Conservation (phyloP, 257 asterid species). For the Euphrasia confusa region DNA sequence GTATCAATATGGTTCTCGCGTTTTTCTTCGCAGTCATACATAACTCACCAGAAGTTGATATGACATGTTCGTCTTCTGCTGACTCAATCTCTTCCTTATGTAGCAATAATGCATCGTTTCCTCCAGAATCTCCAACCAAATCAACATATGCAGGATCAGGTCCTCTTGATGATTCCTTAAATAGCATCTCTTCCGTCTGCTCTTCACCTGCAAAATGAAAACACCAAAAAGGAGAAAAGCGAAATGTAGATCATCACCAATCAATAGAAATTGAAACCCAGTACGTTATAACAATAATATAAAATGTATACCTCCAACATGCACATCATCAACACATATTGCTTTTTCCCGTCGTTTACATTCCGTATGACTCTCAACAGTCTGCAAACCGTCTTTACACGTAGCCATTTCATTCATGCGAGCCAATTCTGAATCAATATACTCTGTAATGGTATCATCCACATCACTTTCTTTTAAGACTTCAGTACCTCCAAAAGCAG, state of each 20-base stretch:
- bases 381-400: slow-evolving; percentile 6
- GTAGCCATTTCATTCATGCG: not conserved
- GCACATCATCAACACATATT: not conserved
- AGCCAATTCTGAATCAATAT: slow-evolving; percentile 34
- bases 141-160: slow-evolving; percentile 4
- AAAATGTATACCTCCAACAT: slow-evolving; percentile 26
- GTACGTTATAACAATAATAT: not conserved
- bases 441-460: slow-evolving; percentile 37
- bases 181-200: slow-evolving; percentile 15
- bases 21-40: slow-evolving; percentile 30
- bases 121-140: slow-evolving; percentile 17
- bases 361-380: slow-evolving; percentile 20
- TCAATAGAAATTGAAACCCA: not conserved
- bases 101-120: slow-evolving; percentile 13
- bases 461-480: slow-evolving; percentile 41
- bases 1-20: slow-evolving; percentile 53
- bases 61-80: not conserved
- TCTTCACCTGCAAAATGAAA: slow-evolving; percentile 23
- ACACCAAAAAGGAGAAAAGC: not conserved
- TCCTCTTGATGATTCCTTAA: slow-evolving; percentile 7
- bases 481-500: slow-evolving; percentile 26
- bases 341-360: slow-evolving; percentile 7
- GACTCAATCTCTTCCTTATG: slow-evolving; percentile 19
- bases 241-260: not conserved
- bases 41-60: slow-evolving; percentile 17